Evolutionary conservation across 495 filamentous ascomycete genomes (phyloP).

Genomic region (Halenospora varia): DNA sequence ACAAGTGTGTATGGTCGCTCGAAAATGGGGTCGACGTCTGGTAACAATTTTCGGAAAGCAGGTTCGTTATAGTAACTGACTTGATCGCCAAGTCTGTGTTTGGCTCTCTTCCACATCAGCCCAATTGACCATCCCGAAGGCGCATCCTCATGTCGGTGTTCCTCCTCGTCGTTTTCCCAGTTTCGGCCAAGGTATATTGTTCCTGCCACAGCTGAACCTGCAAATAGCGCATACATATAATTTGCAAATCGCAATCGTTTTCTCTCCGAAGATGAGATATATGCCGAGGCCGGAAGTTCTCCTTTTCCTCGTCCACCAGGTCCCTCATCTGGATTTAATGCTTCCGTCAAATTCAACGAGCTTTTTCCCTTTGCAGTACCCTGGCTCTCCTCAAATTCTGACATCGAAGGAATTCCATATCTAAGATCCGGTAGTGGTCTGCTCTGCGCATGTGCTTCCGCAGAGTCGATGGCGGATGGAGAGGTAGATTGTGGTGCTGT

Average conservation of each 20-base stretch:
- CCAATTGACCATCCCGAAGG: slow-evolving; percentile 57
- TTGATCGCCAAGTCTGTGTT: slow-evolving; percentile 66
- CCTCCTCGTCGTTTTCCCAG: slow-evolving; percentile 75
- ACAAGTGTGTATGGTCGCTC: slow-evolving; percentile 90
- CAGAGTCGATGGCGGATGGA: slow-evolving; percentile 19
- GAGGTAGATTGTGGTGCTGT: slow-evolving; percentile 31
- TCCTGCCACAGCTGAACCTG: slow-evolving; percentile 43
- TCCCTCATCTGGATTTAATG: slow-evolving; percentile 45
- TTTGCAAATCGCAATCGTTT: slow-evolving; percentile 67
- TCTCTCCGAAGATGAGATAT: slow-evolving; percentile 86
- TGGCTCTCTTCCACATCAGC: slow-evolving; percentile 74
- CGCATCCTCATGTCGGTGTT: slow-evolving; percentile 57
- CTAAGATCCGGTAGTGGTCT: slow-evolving; percentile 80
- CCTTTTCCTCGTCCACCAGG: slow-evolving; percentile 43
- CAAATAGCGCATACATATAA: slow-evolving; percentile 52
- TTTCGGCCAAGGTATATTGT: slow-evolving; percentile 71
- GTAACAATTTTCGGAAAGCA: slow-evolving; percentile 88
- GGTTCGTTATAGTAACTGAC: slow-evolving; percentile 94
- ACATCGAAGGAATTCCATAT: slow-evolving; percentile 85
- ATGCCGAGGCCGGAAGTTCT: slow-evolving; percentile 75
- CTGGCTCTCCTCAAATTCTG: slow-evolving; percentile 66
- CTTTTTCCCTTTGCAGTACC: slow-evolving; percentile 34
- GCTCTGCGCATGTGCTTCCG: slow-evolving; percentile 36
- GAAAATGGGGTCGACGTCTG: slow-evolving; percentile 77
- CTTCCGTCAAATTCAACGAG: slow-evolving; percentile 53